Evolutionary conservation across 1,284 basidiomycete species (phyloP).

Genomic region (Sanghuangporus sanghuang): DNA sequence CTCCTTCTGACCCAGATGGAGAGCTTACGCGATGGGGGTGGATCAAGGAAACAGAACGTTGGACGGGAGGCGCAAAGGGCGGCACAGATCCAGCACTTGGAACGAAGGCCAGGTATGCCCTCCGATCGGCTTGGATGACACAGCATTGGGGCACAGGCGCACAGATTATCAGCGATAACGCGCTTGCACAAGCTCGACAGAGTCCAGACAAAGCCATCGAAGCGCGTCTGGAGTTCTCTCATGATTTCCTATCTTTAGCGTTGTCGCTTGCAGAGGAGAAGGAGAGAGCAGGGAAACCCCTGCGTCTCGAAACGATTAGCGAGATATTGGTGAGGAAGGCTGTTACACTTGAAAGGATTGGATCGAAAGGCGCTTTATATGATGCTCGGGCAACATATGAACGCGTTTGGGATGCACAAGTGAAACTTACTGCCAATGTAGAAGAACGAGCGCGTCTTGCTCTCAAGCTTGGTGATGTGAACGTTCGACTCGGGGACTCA

Average conservation of each 20-base stretch:
- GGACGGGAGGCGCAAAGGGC: conserved; percentile 65
- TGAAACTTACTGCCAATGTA: conserved; percentile 29
- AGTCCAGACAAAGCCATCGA: conserved; percentile 40
- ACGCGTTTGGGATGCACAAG: conserved; percentile 46
- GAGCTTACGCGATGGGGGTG: conserved; percentile 65
- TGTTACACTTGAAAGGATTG: conserved; percentile 63
- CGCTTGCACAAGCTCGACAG: conserved; percentile 33
- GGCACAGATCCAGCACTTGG: conserved; percentile 75
- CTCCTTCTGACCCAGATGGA: conserved; percentile 40
- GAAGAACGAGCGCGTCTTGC: conserved; percentile 38
- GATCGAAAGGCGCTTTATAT: conserved; percentile 46
- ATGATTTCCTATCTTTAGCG: conserved; percentile 49
- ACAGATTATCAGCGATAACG: conserved; percentile 27
- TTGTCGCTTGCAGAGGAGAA: conserved; percentile 9
- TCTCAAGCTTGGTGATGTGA: conserved; percentile 61
- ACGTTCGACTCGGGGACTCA: conserved; percentile 44
- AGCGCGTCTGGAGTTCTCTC: conserved; percentile 46
- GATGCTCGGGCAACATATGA: conserved; percentile 62
- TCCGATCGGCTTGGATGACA: conserved; percentile 75
- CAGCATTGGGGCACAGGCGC: conserved; percentile 65
- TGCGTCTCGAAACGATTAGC: conserved; percentile 48
- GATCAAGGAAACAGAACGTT: conserved; percentile 64
- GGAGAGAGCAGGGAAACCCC: conserved; percentile 28
- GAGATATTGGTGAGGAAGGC: conserved; percentile 64
- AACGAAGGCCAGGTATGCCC: conserved; percentile 56